Evolutionary conservation across 1,284 basidiomycete genomes (phyloP), one percentile per base, ranked within the genome.

Genomic region (Tilletia horrida): DNA sequence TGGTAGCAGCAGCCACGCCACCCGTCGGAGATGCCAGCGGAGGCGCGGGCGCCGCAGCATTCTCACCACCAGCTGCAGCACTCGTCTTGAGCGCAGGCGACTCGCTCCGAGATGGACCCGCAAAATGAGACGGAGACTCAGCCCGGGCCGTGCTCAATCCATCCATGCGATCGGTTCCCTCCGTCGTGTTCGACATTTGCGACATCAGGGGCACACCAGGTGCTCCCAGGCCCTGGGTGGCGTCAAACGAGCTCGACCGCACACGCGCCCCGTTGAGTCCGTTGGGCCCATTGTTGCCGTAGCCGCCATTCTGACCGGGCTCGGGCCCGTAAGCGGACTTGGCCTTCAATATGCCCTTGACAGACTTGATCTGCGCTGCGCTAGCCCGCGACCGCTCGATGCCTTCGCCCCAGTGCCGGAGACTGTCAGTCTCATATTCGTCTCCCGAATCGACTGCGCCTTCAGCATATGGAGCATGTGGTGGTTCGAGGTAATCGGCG

Each of bases 281-380:
- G 27, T 31, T 29, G 16, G 45, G 4, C 7, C 45, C 18, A n/a
- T 18, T 23, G 21, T 48, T 18, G 7, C 45, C 45, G n/a, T 59
- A 16, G 3, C 55, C 55, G 27, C 27, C 27, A 16, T 16, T 21
- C 27, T 31, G 9, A 16, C 4, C 16, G 11, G 18, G 55, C 27
- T 59, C 55, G 31, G 55, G 55, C 8, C 55, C 55, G 55, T 59
- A 59, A 2, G 55, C 55, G 14, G 55, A 59, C 27, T 25, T 31
- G 14, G 70, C 66, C 86, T 96, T 97, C 72, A 97, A 84, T 73
- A 97, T 97, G 44, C 93, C 90, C 83, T 87, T 91, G 55, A 88
- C 84, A 7, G 94, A 92, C 74, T 83, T 79, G 84, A 86, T 71
- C 84, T 85, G 82, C 84, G 85, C 87, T 67, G 88, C 83, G 78